These are phyloP conservation scores for Mallotus repandus DNA, from an alignment of 441 rosid species.

Conservation along the genomic window DNA sequence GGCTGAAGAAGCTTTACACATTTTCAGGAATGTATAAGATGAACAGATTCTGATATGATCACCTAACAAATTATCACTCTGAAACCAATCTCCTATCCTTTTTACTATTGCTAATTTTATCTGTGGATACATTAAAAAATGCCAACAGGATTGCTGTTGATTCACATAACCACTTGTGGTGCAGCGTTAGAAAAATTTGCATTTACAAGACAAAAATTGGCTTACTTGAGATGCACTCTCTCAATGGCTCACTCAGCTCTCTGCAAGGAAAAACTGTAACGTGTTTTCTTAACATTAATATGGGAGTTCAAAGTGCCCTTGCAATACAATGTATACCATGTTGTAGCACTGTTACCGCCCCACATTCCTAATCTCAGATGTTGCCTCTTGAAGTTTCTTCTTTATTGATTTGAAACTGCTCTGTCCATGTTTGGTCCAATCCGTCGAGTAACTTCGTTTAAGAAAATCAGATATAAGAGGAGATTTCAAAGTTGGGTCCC, in stretches of 20 bases:
- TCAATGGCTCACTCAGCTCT: neutral
- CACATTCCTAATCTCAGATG: constrained; percentile 65
- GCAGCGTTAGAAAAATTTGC: constrained; percentile 1
- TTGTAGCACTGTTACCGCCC: constrained; percentile 43
- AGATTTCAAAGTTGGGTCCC: constrained; percentile 42
- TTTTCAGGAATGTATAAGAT: no score
- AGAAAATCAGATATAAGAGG: constrained; percentile 65
- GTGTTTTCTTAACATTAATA: neutral
- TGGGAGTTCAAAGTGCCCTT: neutral
- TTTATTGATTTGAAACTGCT: constrained; percentile 65
- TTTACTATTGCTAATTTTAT: neutral
- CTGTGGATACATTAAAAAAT: neutral
- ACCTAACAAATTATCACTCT: constrained; percentile 1
- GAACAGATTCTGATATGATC: neutral
- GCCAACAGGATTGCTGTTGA: neutral
- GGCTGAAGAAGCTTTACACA: neutral
- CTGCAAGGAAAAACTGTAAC: neutral
- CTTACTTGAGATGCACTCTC: neutral
- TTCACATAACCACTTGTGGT: neutral
- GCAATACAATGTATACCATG: neutral
- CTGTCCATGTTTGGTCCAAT: constrained; percentile 63
- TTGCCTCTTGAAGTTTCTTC: constrained; percentile 84
- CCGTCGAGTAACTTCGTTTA: constrained; percentile 65
- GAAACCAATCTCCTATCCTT: neutral
- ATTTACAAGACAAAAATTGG: constrained; percentile 10